Conservation (phyloP, 768 basidiomycete genomes). For the Cystobasidium ongulense region DNA sequence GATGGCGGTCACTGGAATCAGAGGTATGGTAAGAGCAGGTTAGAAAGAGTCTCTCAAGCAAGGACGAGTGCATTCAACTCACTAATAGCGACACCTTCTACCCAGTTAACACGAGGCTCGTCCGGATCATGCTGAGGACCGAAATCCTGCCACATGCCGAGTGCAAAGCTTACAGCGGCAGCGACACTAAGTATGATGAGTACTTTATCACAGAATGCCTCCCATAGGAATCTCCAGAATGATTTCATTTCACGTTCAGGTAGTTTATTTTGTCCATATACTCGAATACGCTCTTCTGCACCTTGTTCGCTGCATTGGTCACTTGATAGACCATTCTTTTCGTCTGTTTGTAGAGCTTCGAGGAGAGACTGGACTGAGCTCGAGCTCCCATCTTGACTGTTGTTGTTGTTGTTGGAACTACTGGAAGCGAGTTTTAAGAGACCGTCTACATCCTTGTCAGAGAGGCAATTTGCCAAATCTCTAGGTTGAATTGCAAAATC, state of each 20-base stretch:
- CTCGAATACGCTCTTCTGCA: slow-evolving; percentile 1
- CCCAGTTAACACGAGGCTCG: slow-evolving; percentile 82
- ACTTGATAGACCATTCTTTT: slow-evolving; percentile 11
- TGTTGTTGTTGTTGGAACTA: background rate
- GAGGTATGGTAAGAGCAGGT: slow-evolving; percentile 44
- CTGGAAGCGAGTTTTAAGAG: background rate
- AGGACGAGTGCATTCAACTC: slow-evolving; percentile 64
- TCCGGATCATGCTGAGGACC: slow-evolving; percentile 55
- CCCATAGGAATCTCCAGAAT: slow-evolving; percentile 24
- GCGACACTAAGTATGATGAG: slow-evolving; percentile 72
- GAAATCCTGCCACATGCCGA: slow-evolving; percentile 87
- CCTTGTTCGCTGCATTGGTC: slow-evolving; percentile 12
- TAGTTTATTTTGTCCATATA: slow-evolving; percentile 26
- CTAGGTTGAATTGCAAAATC: slow-evolving; percentile 18
- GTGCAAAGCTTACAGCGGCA: slow-evolving; percentile 76
- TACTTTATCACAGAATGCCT: slow-evolving; percentile 32
- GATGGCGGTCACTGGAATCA: slow-evolving; percentile 44
- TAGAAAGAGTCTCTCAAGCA: slow-evolving; percentile 45
- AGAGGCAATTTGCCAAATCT: background rate
- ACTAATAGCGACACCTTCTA: slow-evolving; percentile 58
- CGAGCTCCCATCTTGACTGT: background rate
- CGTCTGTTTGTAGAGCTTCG: slow-evolving; percentile 19
- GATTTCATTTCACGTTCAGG: slow-evolving; percentile 23
- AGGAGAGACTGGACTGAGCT: background rate
- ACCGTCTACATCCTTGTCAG: slow-evolving; percentile 17